phyloP scores from a whole-genome alignment of 768 basidiomycete species.

The Steccherinum ochraceum region DNA sequence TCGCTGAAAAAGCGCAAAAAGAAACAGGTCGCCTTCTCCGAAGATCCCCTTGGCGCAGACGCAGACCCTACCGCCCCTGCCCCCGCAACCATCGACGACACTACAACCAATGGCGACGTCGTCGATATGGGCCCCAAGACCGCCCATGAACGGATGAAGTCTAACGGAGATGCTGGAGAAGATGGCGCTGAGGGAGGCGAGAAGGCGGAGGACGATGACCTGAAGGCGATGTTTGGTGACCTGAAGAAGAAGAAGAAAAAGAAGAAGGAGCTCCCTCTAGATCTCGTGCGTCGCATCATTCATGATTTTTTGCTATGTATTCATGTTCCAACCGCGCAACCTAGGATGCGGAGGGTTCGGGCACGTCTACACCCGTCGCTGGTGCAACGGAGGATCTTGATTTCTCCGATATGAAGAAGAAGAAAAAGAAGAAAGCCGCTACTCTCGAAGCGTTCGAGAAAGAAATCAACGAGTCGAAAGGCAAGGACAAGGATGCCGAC shows the following conservation, averaged over 20 bases:
- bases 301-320: not conserved
- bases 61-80: constrained; percentile 72
- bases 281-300: constrained; percentile 47
- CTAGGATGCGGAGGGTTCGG: constrained; percentile 60
- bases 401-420: constrained; percentile 96
- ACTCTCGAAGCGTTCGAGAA: constrained; percentile 93
- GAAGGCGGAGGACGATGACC: constrained; percentile 63
- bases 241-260: constrained; percentile 93
- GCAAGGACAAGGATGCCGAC: constrained; percentile 51
- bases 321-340: constrained; percentile 8
- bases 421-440: constrained; percentile 90
- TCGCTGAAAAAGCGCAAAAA: constrained; percentile 81
- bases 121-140: constrained; percentile 76
- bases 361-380: constrained; percentile 49
- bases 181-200: constrained; percentile 32
- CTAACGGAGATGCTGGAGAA: constrained; percentile 30
- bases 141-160: constrained; percentile 69
- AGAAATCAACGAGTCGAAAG: constrained; percentile 70
- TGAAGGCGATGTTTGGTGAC: constrained; percentile 83
- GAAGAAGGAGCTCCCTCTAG: constrained; percentile 77
- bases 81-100: constrained; percentile 65
- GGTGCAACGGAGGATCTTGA: constrained; percentile 68
- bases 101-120: constrained; percentile 61
- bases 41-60: constrained; percentile 73
- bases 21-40: constrained; percentile 79